Conservation (phyloP, 2,329 filamentous ascomycete genomes). For the Ascochyta viciae-villosae region DNA sequence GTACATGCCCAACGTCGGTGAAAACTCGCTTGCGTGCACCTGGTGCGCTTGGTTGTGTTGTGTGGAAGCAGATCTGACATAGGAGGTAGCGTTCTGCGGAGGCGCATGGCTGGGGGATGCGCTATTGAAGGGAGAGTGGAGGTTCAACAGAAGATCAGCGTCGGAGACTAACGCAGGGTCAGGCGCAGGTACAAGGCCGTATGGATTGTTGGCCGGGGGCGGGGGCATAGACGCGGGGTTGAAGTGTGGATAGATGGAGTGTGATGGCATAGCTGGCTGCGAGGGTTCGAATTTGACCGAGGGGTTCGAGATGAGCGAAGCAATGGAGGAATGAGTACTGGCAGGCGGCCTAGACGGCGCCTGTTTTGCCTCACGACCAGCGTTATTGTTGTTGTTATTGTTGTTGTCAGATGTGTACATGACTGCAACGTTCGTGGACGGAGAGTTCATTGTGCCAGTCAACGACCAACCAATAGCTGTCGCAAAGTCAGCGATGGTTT, state of each 20-base stretch:
- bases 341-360: constrained; percentile 26
- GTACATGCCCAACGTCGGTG: constrained; percentile 36
- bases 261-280: constrained; percentile 29
- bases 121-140: constrained; percentile 55
- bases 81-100: constrained; percentile 27
- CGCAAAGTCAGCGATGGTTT: constrained; percentile 17
- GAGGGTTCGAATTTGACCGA: constrained; percentile 36
- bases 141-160: constrained; percentile 57
- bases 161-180: constrained; percentile 52
- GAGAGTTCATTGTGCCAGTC: constrained; percentile 86
- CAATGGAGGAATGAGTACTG: constrained; percentile 38
- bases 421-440: constrained; percentile 81
- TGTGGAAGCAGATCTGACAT: constrained; percentile 25
- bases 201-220: constrained; percentile 33
- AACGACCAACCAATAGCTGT: constrained; percentile 81
- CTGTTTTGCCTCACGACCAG: constrained; percentile 30
- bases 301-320: constrained; percentile 38
- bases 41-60: constrained; percentile 19
- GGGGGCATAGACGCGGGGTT: constrained; percentile 42
- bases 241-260: constrained; percentile 33
- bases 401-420: constrained; percentile 70
- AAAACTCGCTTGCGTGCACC: constrained; percentile 22
- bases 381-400: constrained; percentile 3
- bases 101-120: constrained; percentile 31
- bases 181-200: constrained; percentile 33